Evolutionary conservation across 2,329 filamentous ascomycete genomes (phyloP), one percentile per base, ranked within the genome.

Genomic region (Daldinia sp.): DNA sequence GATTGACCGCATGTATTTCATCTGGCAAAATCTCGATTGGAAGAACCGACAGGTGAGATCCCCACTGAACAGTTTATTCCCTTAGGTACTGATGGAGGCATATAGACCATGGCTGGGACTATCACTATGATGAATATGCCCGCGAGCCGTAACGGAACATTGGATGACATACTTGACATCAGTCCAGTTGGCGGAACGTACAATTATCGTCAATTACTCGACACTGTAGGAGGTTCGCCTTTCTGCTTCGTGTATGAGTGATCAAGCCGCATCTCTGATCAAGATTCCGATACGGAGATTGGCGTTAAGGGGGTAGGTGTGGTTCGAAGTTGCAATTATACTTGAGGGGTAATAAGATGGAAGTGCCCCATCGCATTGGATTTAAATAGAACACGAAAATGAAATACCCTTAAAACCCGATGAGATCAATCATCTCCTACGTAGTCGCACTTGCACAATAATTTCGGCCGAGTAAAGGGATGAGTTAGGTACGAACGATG

Each of bases 11-110:
- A 76, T 82, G 53, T 84, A 82, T 74, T 84, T 81, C 74, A 81
- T 85, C 70, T 85, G 83, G 83, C 83, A 85, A 75, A 83, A 82
- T 62, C 79, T 82, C 23, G 79, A 84, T 71, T 79, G 77, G 75
- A 74, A 75, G 46, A 75, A 79, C 46, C 68, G 81, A 69, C 77
- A 77, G 79, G 79, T 77, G 63, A 62, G 75, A 48, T 6, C 6
- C 9, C 15, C 55, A 15, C 0, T 42, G 4, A 35, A 48, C 7
- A 9, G 2, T 35, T 33, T 33, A 7, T 33, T 5, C 37, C 20
- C 20, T 26, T 9, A 26, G 51, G 1, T 26, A 10, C 18, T 54
- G 13, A 54, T 18, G 9, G 23, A 20, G 10, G 23, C 35, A 9
- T 37, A 39, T 33, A 78, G 78, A 74, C 75, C 26, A 78, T 83